Conservation (phyloP, 495 filamentous ascomycete genomes). For the Thermothielavioides terrestris region DNA sequence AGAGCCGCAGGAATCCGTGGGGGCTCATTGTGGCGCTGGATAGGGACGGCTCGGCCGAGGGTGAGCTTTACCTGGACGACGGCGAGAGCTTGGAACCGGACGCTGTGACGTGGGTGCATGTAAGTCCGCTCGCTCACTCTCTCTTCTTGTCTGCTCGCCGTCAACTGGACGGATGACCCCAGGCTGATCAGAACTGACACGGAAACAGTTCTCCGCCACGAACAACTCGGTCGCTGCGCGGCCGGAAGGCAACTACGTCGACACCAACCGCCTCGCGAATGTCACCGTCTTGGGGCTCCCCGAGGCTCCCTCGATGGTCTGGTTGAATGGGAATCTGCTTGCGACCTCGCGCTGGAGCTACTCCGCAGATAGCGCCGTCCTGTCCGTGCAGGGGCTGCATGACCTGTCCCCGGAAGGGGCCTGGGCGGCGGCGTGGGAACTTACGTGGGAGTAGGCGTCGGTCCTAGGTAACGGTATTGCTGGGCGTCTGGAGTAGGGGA, state of each 20-base stretch:
- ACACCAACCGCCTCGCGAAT: conserved; percentile 53
- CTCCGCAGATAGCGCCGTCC: conserved; percentile 19
- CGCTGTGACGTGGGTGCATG: conserved; percentile 48
- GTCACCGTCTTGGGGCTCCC: conserved; percentile 60
- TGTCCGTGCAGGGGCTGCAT: conserved; percentile 12
- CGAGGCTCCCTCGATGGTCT: conserved; percentile 35
- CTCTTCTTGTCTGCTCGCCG: neutral
- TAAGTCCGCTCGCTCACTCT: conserved; percentile 21
- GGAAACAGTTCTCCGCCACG: conserved; percentile 41
- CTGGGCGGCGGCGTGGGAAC: conserved; percentile 15
- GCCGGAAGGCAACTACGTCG: conserved; percentile 46
- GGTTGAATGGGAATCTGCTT: conserved; percentile 44
- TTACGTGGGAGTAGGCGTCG: conserved; percentile 16
- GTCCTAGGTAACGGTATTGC: too few species aligned
- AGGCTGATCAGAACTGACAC: neutral
- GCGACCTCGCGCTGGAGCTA: conserved; percentile 39
- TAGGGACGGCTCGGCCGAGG: conserved; percentile 48
- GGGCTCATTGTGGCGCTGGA: conserved; percentile 57
- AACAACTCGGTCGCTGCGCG: conserved; percentile 38
- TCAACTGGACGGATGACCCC: neutral
- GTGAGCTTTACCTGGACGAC: conserved; percentile 73
- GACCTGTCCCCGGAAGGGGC: conserved; percentile 14
- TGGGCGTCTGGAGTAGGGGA: too few species aligned
- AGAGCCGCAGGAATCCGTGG: conserved; percentile 60
- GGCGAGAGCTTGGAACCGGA: conserved; percentile 60